Percentiles rank a stretch among this genome's conserved stretches.
These are phyloP conservation scores for Magnolia sinica DNA, from an alignment of 164 flowering plant species.

Conservation along the genomic window DNA sequence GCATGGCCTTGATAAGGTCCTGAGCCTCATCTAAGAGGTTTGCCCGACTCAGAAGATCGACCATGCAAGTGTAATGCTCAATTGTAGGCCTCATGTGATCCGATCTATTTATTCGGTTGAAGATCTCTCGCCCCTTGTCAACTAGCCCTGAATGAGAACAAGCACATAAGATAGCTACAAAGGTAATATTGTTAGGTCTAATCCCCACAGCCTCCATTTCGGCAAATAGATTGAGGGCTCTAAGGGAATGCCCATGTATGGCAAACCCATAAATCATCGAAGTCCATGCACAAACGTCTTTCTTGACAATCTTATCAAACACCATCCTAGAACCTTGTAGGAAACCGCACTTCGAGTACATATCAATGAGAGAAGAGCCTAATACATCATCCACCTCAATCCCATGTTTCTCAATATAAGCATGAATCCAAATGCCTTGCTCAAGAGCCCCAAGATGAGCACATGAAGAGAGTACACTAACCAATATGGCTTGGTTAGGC, in stretches of 20 bases:
- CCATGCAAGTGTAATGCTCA: slow-evolving; percentile 19
- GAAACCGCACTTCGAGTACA: slow-evolving; percentile 19
- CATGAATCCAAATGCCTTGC: slow-evolving; percentile 19
- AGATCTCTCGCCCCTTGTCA: slow-evolving; percentile 9
- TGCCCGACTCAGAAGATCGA: slow-evolving; percentile 15
- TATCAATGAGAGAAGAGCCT: slow-evolving; percentile 17
- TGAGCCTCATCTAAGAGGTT: slow-evolving; percentile 14
- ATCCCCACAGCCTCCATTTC: slow-evolving; percentile 12
- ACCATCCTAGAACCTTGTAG: slow-evolving; percentile 12
- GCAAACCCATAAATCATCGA: slow-evolving; percentile 16
- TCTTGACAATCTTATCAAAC: slow-evolving; percentile 10
- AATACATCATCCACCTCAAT: slow-evolving; percentile 17
- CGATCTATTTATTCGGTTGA: slow-evolving; percentile 2
- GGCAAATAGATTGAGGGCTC: slow-evolving; percentile 6
- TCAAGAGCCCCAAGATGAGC: slow-evolving; percentile 28
- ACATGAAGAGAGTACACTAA: slow-evolving; percentile 21
- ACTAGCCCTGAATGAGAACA: slow-evolving; percentile 18
- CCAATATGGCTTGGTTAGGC: slow-evolving; percentile 22
- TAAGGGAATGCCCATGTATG: slow-evolving; percentile 7
- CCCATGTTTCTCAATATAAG: slow-evolving; percentile 13
- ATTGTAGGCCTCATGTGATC: slow-evolving; percentile 9
- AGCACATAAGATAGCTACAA: slow-evolving; percentile 16
- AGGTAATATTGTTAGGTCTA: slow-evolving; percentile 14
- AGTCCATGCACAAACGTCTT: slow-evolving; percentile 15
- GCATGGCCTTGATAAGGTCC: slow-evolving; percentile 16